Base-by-base conservation (phyloP, 495 filamentous ascomycete genomes). In the Penicillium bialowiezense region DNA sequence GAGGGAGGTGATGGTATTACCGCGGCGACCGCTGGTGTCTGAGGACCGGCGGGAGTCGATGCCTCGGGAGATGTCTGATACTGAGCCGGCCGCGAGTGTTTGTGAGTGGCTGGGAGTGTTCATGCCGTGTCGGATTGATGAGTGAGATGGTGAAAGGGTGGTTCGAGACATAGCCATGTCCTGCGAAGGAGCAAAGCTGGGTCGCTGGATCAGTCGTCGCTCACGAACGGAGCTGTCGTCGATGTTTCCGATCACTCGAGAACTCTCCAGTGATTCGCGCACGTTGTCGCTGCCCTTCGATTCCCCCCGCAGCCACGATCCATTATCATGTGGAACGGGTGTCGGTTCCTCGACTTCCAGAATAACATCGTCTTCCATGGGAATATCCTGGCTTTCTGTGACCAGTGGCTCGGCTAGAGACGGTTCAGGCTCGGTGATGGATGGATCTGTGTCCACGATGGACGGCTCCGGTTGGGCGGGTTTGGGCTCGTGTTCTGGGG, bases 1-100 rank as follows among this genome's bases (percentile, higher is more conserved):
- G 15, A 95, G 80, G 0, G 86, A 85, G 5, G 82, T 78, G 80
- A 89, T 73, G 4, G 69, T 65, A 36, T 69, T 70, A 2, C 64
- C 58, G 33, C 69, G 71, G 3, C 66, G 68, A 44, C 56, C 62
- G 44, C 76, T 76, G 18, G 70, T 56, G 29, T 78, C 77, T 7
- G 79, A 80, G 17, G 67, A 63, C 33, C 74, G 77, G 44, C 70
- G 69, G 32, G 56, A 63, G 14, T 70, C 65, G 12, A 62, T 35
- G n/a, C 58, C 63, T 32, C 71, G 63, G 2, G 74, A 73, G 6
- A 77, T 50, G 50, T 79, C 74, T 3, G 73, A 77, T 10, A 67
- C 69, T 0, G 73, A 75, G 19, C 59, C 68, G 10, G 79, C 60
- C 28, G 76, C 75, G 52, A 75, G 75, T 41, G 77, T 65, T 45